A percentile compares a stretch with the other conserved stretches of the same genome.
phyloP scores from a whole-genome alignment of 371 early-diverging fungal species.

The Lichtheimia corymbifera region DNA sequence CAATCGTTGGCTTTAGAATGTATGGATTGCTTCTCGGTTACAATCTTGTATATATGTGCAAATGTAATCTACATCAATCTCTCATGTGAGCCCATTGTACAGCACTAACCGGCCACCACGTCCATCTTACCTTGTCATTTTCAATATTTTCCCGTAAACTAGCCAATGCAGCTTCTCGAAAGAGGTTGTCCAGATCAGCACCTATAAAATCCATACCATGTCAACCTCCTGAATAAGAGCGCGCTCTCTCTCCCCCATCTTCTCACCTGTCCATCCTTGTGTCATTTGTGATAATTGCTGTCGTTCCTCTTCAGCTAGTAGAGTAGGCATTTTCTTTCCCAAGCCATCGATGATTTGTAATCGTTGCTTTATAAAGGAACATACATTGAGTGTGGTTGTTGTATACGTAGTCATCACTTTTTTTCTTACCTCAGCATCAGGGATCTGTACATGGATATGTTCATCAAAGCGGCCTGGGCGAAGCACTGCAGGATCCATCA shows the following conservation, averaged over 20 bases:
- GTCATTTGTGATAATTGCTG: conserved; percentile 32
- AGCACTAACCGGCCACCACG: too few species aligned
- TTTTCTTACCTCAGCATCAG: not conserved
- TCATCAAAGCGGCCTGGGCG: conserved; percentile 99
- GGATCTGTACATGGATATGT: conserved; percentile 86
- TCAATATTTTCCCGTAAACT: conserved; percentile 58
- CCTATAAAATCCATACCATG: conserved; percentile 21
- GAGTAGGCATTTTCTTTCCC: conserved; percentile 58
- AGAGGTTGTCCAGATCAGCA: conserved; percentile 63
- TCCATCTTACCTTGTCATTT: conserved; percentile 10
- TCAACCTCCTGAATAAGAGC: not conserved
- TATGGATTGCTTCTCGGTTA: not conserved
- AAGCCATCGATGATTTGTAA: conserved; percentile 57
- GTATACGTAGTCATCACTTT: not conserved
- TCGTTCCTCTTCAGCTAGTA: conserved; percentile 33
- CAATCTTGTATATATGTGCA: not conserved
- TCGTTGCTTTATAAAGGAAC: conserved; percentile 48
- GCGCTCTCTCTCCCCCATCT: not conserved
- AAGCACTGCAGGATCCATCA: conserved; percentile 93
- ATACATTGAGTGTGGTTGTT: not conserved
- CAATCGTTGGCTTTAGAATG: too few species aligned
- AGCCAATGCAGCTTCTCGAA: conserved; percentile 64
- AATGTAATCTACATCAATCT: not conserved
- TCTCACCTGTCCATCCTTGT: conserved; percentile 54
- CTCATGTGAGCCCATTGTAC: too few species aligned